phyloP scores from a whole-genome alignment of 2,329 filamentous ascomycete species.

The Colletotrichum chlorophyti region DNA sequence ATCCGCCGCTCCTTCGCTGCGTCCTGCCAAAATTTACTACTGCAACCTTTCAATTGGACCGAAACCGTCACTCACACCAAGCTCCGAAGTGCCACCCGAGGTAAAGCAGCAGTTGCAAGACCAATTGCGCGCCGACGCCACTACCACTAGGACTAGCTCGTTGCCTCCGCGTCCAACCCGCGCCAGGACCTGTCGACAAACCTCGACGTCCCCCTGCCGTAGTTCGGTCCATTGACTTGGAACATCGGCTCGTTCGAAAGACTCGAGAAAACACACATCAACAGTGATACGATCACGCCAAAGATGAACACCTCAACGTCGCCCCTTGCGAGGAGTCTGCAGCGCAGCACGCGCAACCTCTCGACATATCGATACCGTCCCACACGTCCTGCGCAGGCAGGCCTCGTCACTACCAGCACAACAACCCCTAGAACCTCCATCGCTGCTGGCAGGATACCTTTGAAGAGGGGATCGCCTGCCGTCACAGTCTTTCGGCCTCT shows the following conservation, averaged over 20 bases:
- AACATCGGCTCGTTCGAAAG: too few species aligned
- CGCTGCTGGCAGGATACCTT: not conserved
- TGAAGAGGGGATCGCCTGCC: not conserved
- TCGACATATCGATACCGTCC: constrained; percentile 36
- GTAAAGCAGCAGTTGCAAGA: not conserved
- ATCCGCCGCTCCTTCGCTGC: not conserved
- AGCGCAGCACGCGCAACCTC: constrained; percentile 43
- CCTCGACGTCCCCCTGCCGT: not conserved
- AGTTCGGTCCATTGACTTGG: too few species aligned
- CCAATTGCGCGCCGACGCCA: constrained; percentile 1
- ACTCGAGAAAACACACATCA: not conserved
- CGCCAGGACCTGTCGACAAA: not conserved
- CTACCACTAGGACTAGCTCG: not conserved
- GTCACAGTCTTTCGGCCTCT: constrained; percentile 12
- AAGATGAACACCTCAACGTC: constrained; percentile 28
- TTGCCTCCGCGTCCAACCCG: not conserved
- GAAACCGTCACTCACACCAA: too few species aligned
- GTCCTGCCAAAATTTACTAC: not conserved
- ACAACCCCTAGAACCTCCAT: not conserved
- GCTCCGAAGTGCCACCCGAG: not conserved
- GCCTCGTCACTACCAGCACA: constrained; percentile 15
- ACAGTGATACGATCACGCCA: not conserved
- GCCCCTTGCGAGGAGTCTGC: constrained; percentile 47
- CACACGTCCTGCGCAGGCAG: constrained; percentile 26
- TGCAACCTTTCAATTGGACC: not conserved